Percentiles rank a stretch among this genome's conserved stretches.
These are phyloP conservation scores for Geranium brycei DNA, from an alignment of 345 rosid genomes.

Conservation along the genomic window DNA sequence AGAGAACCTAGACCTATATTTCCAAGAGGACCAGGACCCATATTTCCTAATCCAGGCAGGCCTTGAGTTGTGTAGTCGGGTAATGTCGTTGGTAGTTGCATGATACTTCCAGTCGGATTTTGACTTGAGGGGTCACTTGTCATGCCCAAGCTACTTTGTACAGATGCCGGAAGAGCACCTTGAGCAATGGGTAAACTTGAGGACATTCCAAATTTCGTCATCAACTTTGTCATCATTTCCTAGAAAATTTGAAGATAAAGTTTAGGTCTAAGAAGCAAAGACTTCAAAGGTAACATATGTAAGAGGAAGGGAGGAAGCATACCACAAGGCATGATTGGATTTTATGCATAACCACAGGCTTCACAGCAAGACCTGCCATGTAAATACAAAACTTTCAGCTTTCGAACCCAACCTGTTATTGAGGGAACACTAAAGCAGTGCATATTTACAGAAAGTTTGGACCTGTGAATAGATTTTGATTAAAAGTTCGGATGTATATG, in stretches of 20 bases:
- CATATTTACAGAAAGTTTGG: not conserved
- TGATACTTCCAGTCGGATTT: slow-evolving; percentile 28
- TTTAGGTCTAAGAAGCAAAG: slow-evolving; percentile 15
- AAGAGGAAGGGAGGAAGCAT: slow-evolving; percentile 13
- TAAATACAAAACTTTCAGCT: slow-evolving; percentile 3
- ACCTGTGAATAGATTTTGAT: too few relatives aligned
- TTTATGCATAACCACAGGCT: slow-evolving; percentile 64
- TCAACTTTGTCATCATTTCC: slow-evolving; percentile 46
- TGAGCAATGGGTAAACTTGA: slow-evolving; percentile 26
- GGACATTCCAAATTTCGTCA: slow-evolving; percentile 48
- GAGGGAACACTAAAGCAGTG: not conserved
- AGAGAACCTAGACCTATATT: not conserved
- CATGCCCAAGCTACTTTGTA: slow-evolving; percentile 29
- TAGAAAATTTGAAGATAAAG: slow-evolving; percentile 19
- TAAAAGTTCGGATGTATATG: not conserved
- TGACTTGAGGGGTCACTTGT: slow-evolving; percentile 22
- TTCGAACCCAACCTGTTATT: not conserved
- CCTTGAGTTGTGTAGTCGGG: slow-evolving; percentile 24
- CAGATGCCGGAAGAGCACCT: slow-evolving; percentile 27
- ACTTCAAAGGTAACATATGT: not conserved
- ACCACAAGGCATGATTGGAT: slow-evolving; percentile 50
- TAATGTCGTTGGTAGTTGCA: slow-evolving; percentile 23
- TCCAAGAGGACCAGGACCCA: not conserved
- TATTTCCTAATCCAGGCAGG: slow-evolving; percentile 17
- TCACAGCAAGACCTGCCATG: slow-evolving; percentile 69